Evolutionary conservation across 495 filamentous ascomycete species (phyloP).

Genomic region (Neurospora cerealis): DNA sequence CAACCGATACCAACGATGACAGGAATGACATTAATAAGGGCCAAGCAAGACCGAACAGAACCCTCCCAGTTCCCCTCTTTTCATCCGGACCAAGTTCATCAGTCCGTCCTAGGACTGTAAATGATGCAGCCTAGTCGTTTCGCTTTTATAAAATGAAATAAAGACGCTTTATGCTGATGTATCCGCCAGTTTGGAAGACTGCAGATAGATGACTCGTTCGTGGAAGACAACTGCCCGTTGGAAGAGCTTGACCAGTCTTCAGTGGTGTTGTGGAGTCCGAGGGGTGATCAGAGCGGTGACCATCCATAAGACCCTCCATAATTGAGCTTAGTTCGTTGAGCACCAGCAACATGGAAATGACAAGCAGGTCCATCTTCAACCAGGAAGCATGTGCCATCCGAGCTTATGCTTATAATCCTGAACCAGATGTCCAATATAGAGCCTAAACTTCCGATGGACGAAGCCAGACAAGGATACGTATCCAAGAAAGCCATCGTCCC

Average conservation of each 20-base stretch:
- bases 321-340: background rate
- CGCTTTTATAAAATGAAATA: background rate
- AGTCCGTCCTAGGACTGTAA: background rate
- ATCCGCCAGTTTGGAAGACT: background rate
- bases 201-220: background rate
- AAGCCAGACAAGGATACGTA: conserved; percentile 8
- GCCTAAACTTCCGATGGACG: conserved; percentile 6
- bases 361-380: background rate
- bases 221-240: background rate
- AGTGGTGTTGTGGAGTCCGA: background rate
- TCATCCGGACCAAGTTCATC: background rate
- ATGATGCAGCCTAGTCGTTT: background rate
- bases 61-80: background rate
- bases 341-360: background rate
- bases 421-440: conserved; percentile 19
- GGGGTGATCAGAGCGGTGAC: background rate
- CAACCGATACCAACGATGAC: background rate
- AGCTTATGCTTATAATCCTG: conserved; percentile 11
- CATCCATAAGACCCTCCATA: background rate
- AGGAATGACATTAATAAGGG: background rate
- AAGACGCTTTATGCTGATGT: background rate
- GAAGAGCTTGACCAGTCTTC: background rate
- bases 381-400: conserved; percentile 1
- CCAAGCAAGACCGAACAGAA: background rate
- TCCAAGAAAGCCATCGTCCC: conserved; percentile 18